Conservation (phyloP, 2,329 filamentous ascomycete genomes). For the Ophiostoma piceae region DNA sequence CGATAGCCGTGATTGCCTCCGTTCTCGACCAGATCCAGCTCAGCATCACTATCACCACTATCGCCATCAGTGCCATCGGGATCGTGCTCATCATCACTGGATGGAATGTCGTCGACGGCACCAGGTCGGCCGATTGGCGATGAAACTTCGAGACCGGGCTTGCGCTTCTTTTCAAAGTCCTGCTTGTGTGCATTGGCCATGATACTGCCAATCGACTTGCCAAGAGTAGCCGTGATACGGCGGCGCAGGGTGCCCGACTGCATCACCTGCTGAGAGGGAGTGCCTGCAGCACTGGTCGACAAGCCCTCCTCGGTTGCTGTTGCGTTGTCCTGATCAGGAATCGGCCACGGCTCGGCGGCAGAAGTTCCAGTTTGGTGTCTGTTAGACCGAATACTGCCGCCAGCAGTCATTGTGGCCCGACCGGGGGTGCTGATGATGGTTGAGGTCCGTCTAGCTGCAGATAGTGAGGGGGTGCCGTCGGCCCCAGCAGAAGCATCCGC, state of each 20-base stretch:
- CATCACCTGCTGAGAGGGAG: background rate
- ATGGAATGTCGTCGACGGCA: slow-evolving; percentile 20
- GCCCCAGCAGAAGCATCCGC: slow-evolving; percentile 23
- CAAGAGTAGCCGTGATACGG: slow-evolving; percentile 34
- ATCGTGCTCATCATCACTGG: slow-evolving; percentile 26
- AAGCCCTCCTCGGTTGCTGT: slow-evolving; percentile 16
- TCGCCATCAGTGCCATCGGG: background rate
- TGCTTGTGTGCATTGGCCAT: slow-evolving; percentile 80
- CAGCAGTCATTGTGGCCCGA: background rate
- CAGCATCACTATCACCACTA: slow-evolving; percentile 19
- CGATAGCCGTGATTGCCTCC: slow-evolving; percentile 6
- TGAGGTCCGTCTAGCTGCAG: background rate
- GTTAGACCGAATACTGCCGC: slow-evolving; percentile 13
- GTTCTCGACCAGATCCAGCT: slow-evolving; percentile 22
- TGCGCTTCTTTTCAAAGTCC: slow-evolving; percentile 79
- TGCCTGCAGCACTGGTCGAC: slow-evolving; percentile 14
- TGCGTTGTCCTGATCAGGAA: background rate
- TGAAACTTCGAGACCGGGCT: slow-evolving; percentile 29
- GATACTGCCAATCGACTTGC: slow-evolving; percentile 48
- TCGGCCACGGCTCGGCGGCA: background rate
- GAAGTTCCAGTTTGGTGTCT: slow-evolving; percentile 6
- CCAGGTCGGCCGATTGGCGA: slow-evolving; percentile 17
- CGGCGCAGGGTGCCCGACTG: slow-evolving; percentile 28
- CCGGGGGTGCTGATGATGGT: background rate
- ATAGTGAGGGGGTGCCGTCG: slow-evolving; percentile 19